A percentile compares a stretch with the other conserved stretches of the same genome.
Conservation (phyloP, 352 stramenopile species). For the Globisporangium polare region DNA sequence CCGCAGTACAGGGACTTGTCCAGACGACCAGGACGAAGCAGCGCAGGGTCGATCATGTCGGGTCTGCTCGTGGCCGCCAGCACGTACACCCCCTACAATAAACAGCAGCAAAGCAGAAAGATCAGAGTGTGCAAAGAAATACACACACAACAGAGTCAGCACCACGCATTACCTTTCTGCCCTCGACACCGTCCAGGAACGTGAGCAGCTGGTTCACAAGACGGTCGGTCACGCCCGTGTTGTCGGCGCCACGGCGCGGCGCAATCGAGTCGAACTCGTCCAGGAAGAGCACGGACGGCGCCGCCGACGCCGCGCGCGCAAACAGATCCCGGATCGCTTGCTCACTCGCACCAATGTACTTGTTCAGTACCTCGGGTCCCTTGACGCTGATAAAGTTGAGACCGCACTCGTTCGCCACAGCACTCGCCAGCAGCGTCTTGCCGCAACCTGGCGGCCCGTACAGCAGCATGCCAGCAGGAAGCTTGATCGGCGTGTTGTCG, state of each 20-base stretch:
- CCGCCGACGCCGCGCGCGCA: constrained; percentile 59
- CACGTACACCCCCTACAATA: constrained; percentile 94
- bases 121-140: too few relatives aligned
- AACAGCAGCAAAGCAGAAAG: too few relatives aligned
- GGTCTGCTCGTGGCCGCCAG: constrained; percentile 95
- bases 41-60: constrained; percentile 95
- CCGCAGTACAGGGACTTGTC: constrained; percentile 94
- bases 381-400: constrained; percentile 92
- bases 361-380: constrained; percentile 87
- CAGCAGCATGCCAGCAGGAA: constrained; percentile 83
- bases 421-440: constrained; percentile 86
- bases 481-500: constrained; percentile 75
- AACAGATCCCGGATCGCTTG: constrained; percentile 89
- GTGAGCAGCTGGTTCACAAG: constrained; percentile 98
- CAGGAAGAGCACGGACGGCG: constrained; percentile 79
- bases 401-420: constrained; percentile 82
- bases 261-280: constrained; percentile 96
- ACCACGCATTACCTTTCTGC: too few relatives aligned
- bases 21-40: constrained; percentile 92
- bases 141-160: too few relatives aligned
- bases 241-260: constrained; percentile 90
- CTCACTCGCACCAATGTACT: constrained; percentile 90
- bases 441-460: constrained; percentile 90
- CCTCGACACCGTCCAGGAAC: constrained; percentile 96
- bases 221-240: constrained; percentile 95